phyloP scores from a whole-genome alignment of 2,329 filamentous ascomycete genomes.

The Phaeosphaeriaceae sp. region DNA sequence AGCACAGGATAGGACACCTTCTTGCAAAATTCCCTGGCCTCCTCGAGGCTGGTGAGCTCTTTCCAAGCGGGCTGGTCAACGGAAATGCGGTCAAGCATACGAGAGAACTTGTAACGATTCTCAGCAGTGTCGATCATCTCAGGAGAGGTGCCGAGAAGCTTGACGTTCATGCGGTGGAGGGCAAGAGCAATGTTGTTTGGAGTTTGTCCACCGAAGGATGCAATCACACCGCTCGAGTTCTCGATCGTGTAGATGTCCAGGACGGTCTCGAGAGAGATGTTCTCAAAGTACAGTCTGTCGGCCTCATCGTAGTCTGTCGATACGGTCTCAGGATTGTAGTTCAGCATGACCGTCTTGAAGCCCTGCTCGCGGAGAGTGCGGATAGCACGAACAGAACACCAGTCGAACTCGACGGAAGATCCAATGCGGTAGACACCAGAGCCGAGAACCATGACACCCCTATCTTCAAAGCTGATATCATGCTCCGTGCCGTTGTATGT shows the following conservation, averaged over 20 bases:
- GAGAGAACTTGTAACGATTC: constrained; percentile 98
- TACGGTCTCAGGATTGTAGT: constrained; percentile 91
- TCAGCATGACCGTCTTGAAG: constrained; percentile 96
- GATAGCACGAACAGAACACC: constrained; percentile 95
- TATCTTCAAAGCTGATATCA: constrained; percentile 84
- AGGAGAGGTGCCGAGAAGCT: constrained; percentile 91
- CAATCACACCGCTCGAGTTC: constrained; percentile 80
- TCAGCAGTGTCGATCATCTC: constrained; percentile 99
- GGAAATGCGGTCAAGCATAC: constrained; percentile 92
- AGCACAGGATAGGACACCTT: constrained; percentile 92
- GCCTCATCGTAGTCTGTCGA: constrained; percentile 87
- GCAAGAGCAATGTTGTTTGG: constrained; percentile 97
- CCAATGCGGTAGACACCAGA: constrained; percentile 97
- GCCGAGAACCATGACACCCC: constrained; percentile 94
- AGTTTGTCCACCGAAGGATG: constrained; percentile 96
- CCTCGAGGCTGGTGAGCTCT: constrained; percentile 92
- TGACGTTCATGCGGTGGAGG: constrained; percentile 86
- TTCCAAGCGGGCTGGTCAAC: constrained; percentile 99
- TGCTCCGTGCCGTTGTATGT: constrained; percentile 92
- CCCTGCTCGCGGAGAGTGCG: constrained; percentile 84
- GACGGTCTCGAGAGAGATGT: constrained; percentile 66
- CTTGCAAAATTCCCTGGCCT: constrained; percentile 85
- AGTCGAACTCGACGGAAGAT: constrained; percentile 98
- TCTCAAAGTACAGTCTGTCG: constrained; percentile 94
- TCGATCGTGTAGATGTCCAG: constrained; percentile 94